Conservation (phyloP, 495 filamentous ascomycete genomes). For the Penicillium paxilli region DNA sequence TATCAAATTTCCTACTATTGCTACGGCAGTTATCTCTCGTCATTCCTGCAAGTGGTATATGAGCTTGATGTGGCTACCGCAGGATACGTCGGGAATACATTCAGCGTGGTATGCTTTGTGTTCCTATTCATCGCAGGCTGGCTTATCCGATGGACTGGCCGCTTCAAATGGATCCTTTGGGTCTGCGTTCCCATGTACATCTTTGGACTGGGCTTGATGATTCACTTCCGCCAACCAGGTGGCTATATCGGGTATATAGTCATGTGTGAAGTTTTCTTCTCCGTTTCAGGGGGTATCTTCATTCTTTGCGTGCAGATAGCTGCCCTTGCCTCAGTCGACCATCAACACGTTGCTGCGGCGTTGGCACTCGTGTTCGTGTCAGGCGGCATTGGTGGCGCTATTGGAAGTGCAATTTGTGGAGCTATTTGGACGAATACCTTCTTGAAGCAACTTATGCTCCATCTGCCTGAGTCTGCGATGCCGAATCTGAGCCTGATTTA, state of each 20-base stretch:
- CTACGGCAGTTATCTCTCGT: constrained; percentile 59
- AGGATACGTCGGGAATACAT: constrained; percentile 52
- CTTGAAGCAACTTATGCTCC: constrained; percentile 45
- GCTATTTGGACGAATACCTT: constrained; percentile 68
- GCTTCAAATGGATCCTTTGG: constrained; percentile 45
- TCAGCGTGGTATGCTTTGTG: constrained; percentile 48
- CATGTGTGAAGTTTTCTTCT: constrained; percentile 73
- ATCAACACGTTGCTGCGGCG: constrained; percentile 63
- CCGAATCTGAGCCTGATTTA: constrained; percentile 52
- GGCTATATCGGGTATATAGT: constrained; percentile 62
- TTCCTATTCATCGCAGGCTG: constrained; percentile 45
- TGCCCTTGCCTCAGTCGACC: constrained; percentile 61
- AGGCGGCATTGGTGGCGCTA: constrained; percentile 60
- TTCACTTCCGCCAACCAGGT: constrained; percentile 60
- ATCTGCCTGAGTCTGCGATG: constrained; percentile 51
- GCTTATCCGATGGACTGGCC: constrained; percentile 54
- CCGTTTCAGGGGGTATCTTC: constrained; percentile 57
- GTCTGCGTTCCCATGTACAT: constrained; percentile 55
- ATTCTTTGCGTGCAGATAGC: constrained; percentile 66
- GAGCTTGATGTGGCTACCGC: constrained; percentile 47
- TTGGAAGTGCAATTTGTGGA: constrained; percentile 58
- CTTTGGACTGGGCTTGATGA: constrained; percentile 59
- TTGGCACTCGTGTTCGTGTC: constrained; percentile 64
- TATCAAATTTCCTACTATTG: constrained; percentile 50
- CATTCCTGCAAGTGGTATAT: constrained; percentile 71